Conservation (phyloP, 169 alveolate genomes). For the Plasmodium vinckei region DNA sequence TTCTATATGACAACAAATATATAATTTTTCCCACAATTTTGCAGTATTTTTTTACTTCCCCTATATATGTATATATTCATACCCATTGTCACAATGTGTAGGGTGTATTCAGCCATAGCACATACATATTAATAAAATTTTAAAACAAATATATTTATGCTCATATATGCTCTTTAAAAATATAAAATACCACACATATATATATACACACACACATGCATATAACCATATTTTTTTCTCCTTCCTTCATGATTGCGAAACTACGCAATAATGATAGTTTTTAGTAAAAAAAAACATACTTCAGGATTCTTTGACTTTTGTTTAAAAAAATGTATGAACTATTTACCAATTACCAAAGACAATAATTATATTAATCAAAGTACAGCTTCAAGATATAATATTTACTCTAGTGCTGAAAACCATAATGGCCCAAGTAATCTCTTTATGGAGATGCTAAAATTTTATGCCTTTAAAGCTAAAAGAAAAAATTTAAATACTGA, state of each 20-base stretch:
- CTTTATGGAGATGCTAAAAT: conserved; percentile 14
- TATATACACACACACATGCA: neutral
- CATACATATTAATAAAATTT: no score
- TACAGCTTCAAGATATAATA: neutral
- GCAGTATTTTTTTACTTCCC: neutral
- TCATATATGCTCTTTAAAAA: no score
- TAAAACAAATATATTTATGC: no score
- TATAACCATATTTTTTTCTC: neutral
- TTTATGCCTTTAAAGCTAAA: conserved; percentile 19
- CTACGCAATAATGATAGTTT: conserved; percentile 16
- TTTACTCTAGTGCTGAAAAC: neutral
- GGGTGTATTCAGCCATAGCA: no score
- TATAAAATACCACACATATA: neutral
- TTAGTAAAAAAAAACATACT: conserved; percentile 25
- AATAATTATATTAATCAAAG: conserved; percentile 9
- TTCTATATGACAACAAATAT: no score
- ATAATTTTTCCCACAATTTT: no score
- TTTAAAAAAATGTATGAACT: conserved; percentile 29
- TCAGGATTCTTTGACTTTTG: conserved; percentile 36
- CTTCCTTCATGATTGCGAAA: neutral
- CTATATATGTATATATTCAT: neutral
- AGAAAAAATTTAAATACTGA: conserved; percentile 18
- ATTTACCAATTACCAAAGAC: conserved; percentile 26
- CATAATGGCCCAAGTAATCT: neutral
- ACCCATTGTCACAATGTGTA: no score